Evolutionary conservation across 2,329 filamentous ascomycete species (phyloP).

Genomic region (Penicillium hordei): DNA sequence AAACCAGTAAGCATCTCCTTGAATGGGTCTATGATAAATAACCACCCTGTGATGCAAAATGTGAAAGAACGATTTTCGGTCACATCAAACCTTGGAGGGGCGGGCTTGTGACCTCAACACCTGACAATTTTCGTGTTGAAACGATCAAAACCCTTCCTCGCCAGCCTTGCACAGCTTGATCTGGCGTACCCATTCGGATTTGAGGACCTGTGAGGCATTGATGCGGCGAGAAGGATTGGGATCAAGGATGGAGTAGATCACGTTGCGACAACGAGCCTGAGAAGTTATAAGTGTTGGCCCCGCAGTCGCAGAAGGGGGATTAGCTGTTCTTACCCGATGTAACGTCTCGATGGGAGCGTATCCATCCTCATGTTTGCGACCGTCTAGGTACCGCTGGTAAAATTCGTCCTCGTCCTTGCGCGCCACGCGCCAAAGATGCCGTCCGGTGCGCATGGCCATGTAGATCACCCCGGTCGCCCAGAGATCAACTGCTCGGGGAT

Average conservation of each 20-base stretch:
- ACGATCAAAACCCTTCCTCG: constrained; percentile 77
- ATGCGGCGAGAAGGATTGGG: constrained; percentile 90
- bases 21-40: constrained; percentile 19
- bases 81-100: neutral
- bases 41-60: constrained; percentile 18
- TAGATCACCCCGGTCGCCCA: constrained; percentile 99
- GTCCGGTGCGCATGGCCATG: constrained; percentile 97
- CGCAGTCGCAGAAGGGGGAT: neutral
- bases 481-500: constrained; percentile 94
- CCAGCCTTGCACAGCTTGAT: constrained; percentile 97
- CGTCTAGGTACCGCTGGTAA: constrained; percentile 89
- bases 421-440: constrained; percentile 95
- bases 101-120: constrained; percentile 1
- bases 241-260: constrained; percentile 97
- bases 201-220: constrained; percentile 92
- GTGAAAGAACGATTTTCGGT: neutral
- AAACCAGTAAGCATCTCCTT: constrained; percentile 7
- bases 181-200: constrained; percentile 97
- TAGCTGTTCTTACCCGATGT: constrained; percentile 70
- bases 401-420: constrained; percentile 98
- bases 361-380: constrained; percentile 88
- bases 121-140: neutral
- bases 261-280: constrained; percentile 93
- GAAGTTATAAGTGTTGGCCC: constrained; percentile 17
- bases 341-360: constrained; percentile 95